Conservation (phyloP, 768 basidiomycete species). For the Termitomyces sp. region DNA sequence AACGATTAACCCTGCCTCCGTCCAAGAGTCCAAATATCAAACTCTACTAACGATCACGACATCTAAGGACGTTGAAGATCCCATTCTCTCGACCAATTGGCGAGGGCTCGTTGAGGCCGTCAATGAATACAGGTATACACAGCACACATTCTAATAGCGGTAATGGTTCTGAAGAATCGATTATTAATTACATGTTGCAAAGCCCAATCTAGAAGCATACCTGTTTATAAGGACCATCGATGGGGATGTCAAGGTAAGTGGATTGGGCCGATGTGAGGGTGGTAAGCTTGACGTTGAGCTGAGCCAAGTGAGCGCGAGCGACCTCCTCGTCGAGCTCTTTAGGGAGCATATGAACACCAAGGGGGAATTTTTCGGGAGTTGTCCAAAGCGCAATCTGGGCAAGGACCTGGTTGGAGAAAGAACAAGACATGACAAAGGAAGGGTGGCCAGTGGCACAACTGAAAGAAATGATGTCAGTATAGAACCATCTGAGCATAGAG, state of each 20-base stretch:
- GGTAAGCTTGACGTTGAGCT: conserved; percentile 94
- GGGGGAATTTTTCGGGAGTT: conserved; percentile 83
- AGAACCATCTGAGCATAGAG: conserved; percentile 2
- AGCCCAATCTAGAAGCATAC: conserved; percentile 17
- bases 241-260: conserved; percentile 86
- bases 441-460: conserved; percentile 98
- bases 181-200: background rate
- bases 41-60: conserved; percentile 46
- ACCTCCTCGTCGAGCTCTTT: conserved; percentile 99
- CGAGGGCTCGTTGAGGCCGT: conserved; percentile 81
- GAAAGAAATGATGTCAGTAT: background rate
- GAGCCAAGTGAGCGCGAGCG: conserved; percentile 88
- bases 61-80: conserved; percentile 67
- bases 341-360: conserved; percentile 98
- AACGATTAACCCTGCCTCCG: conserved; percentile 30
- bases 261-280: conserved; percentile 68
- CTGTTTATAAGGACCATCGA: conserved; percentile 64
- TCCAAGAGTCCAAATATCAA: conserved; percentile 40
- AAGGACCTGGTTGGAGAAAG: conserved; percentile 97
- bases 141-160: conserved; percentile 38
- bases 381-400: conserved; percentile 99
- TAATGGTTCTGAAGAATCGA: conserved; percentile 27
- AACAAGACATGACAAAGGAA: conserved; percentile 99
- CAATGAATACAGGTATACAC: conserved; percentile 28
- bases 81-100: conserved; percentile 48